Evolutionary conservation across 768 basidiomycete species (phyloP).

Genomic region (Tricholomella constricta): DNA sequence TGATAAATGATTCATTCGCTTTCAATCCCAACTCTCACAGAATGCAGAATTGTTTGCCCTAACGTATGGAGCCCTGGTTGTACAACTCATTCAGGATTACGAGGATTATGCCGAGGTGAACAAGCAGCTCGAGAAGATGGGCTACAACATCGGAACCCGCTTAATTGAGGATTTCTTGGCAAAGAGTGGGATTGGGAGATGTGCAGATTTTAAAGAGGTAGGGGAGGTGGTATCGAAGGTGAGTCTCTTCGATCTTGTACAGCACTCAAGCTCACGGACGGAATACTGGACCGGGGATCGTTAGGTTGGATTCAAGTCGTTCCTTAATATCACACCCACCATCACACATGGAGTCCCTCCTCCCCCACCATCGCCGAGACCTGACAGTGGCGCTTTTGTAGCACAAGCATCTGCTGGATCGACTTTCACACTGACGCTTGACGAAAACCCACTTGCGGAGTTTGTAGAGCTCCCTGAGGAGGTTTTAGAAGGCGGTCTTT

Average conservation of each 20-base stretch:
- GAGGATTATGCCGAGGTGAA: constrained; percentile 96
- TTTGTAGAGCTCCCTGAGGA: constrained; percentile 97
- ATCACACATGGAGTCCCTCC: constrained; percentile 70
- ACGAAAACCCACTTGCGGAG: constrained; percentile 96
- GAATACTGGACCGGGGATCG: not conserved
- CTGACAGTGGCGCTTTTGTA: constrained; percentile 41
- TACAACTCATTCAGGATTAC: constrained; percentile 98
- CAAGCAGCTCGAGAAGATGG: constrained; percentile 99
- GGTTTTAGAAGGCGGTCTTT: constrained; percentile 87
- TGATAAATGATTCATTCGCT: not conserved
- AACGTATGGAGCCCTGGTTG: constrained; percentile 96
- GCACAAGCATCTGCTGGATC: constrained; percentile 51
- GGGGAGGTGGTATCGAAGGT: constrained; percentile 97
- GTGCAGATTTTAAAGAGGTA: constrained; percentile 90
- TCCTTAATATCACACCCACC: constrained; percentile 87
- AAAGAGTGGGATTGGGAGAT: constrained; percentile 87
- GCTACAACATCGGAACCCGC: constrained; percentile 95
- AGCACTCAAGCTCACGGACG: not conserved
- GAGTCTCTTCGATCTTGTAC: constrained; percentile 18
- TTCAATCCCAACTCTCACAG: constrained; percentile 43
- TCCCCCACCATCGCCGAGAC: constrained; percentile 51
- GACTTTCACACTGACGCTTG: constrained; percentile 82
- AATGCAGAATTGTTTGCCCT: constrained; percentile 97
- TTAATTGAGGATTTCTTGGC: constrained; percentile 98
- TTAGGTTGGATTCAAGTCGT: constrained; percentile 97